Evolutionary conservation across 1,139 yeast genomes (phyloP), one percentile per base, ranked within the genome.

Genomic region (Scheffersomyces parashehatae): DNA sequence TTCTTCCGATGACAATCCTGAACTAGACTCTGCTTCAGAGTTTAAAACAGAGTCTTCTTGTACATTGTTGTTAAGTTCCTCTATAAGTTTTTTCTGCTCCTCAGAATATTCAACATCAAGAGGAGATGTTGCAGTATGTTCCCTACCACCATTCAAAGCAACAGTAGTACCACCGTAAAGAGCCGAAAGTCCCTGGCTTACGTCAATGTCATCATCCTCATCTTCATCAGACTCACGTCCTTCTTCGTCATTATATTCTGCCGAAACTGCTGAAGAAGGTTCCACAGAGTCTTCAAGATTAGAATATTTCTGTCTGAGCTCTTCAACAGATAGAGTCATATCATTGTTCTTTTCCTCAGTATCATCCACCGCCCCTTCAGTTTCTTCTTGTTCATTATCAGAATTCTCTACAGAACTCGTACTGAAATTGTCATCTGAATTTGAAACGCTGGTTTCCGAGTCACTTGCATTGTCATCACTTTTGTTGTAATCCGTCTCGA

Each of bases 251-350:
- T 15, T 14, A 9, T 28, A 14, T 5, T 20, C 20, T 11, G 10
- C 14, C 8, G 38, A n/a, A 7, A 41, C 45, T 3, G 36, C 29
- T 5, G 55, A 46, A 4, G 55, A 43, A 1, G 54, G 51, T 3
- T 49, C 51, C 3, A 49, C 42, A 0, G 66, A 54, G 10, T 49
- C 54, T 29, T 75, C 75, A 41, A 84, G 51, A 28, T 72, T 64
- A 28, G 85, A 78, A 60, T 88, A 88, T 58, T 88, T 88, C 37
- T 70, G 71, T 32, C 73, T 71, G 43, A 88, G 70, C 54, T 88
- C 82, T 24, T 85, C 91, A 2, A 86, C 77, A 0, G 89, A 72
- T 34, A 88, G 67, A 29, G 77, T 64, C 45, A 77, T 75, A 52
- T 85, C 90, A 45, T 75, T 71, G 30, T 49, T 55, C 24, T 41